Conservation (phyloP, 805 yeast genomes). For the Tetrapisispora namnaoensis region DNA sequence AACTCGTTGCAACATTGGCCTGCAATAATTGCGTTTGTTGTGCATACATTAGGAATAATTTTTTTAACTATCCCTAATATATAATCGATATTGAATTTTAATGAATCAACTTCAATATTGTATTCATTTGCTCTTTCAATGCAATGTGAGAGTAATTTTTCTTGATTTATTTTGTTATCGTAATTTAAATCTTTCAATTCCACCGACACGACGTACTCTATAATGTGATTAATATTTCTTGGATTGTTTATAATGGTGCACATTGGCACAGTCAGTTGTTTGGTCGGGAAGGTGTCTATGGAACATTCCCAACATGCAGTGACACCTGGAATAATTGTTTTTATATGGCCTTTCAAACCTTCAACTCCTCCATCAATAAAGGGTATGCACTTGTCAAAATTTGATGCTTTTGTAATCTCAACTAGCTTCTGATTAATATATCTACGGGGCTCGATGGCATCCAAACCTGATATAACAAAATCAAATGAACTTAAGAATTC, state of each 20-base stretch:
- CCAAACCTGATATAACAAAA: conserved; percentile 78
- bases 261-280: conserved; percentile 60
- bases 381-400: conserved; percentile 44
- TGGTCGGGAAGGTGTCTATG: conserved; percentile 53
- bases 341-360: conserved; percentile 84
- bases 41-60: conserved; percentile 89
- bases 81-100: conserved; percentile 58
- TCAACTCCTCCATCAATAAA: conserved; percentile 94
- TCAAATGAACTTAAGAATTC: conserved; percentile 60
- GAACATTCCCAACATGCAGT: conserved; percentile 93
- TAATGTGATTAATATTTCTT: conserved; percentile 87
- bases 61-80: conserved; percentile 84
- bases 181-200: conserved; percentile 63
- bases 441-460: conserved; percentile 79
- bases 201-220: conserved; percentile 76
- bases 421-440: conserved; percentile 74
- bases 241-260: conserved; percentile 95
- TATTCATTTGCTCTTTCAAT: conserved; percentile 49
- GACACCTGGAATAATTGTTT: conserved; percentile 75
- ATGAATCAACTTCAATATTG: conserved; percentile 38
- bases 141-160: conserved; percentile 51
- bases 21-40: conserved; percentile 87
- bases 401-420: conserved; percentile 46
- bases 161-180: conserved; percentile 57
- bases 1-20: conserved; percentile 84